A percentile compares a stretch with the other conserved stretches of the same genome.
These are phyloP conservation scores for Thalia dealbata DNA, from an alignment of 176 grass and related monocot species.

Conservation along the genomic window DNA sequence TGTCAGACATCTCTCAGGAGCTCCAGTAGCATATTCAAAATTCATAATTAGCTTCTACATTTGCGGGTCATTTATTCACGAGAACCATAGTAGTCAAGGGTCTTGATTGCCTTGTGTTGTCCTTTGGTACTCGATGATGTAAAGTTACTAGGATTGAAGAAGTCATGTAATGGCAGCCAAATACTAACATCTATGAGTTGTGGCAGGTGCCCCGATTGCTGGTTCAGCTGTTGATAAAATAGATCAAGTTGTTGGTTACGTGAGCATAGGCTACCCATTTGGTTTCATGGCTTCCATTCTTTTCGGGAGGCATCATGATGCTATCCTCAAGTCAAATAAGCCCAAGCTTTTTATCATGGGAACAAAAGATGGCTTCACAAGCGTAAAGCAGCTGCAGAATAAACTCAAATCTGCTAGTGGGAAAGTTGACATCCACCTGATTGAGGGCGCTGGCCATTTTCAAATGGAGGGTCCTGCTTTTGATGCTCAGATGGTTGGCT, in stretches of 20 bases:
- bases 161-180: not conserved
- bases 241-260: conserved; percentile 68
- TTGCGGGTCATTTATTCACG: not conserved
- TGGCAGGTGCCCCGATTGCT: conserved; percentile 62
- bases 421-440: conserved; percentile 60
- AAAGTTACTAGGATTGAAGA: not conserved
- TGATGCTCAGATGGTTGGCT: conserved; percentile 67
- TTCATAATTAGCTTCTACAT: not conserved
- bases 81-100: not conserved
- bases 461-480: conserved; percentile 94
- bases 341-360: conserved; percentile 87
- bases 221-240: conserved; percentile 86
- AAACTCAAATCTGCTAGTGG: conserved; percentile 67
- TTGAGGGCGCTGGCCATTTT: conserved; percentile 81
- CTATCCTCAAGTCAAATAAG: conserved; percentile 64
- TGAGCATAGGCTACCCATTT: conserved; percentile 85
- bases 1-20: not conserved
- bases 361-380: conserved; percentile 89
- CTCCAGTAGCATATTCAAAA: not conserved
- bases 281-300: conserved; percentile 71
- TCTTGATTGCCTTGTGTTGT: not conserved
- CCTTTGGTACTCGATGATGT: not conserved
- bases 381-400: conserved; percentile 81
- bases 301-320: conserved; percentile 81
- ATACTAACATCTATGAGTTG: conserved; percentile 13